Conservation (phyloP, 768 basidiomycete species). For the Xerocomellus dryophilus region DNA sequence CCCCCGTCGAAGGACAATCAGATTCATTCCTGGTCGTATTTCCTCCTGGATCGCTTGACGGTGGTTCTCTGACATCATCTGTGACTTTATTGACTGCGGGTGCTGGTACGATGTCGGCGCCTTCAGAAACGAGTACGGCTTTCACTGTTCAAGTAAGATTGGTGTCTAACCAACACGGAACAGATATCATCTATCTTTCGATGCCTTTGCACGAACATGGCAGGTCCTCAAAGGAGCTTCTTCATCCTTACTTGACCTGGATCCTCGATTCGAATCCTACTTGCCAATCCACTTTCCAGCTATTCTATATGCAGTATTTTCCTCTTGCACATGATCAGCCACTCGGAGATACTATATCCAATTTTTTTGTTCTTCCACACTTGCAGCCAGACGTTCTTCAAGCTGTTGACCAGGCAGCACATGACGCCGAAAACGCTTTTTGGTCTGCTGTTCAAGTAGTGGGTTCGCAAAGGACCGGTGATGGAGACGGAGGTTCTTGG, state of each 20-base stretch:
- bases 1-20: constrained; percentile 20
- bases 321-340: not conserved
- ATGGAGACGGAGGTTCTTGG: constrained; percentile 11
- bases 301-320: constrained; percentile 53
- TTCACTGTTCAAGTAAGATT: not conserved
- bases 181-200: constrained; percentile 60
- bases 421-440: constrained; percentile 56
- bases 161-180: constrained; percentile 2
- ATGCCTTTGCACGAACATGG: constrained; percentile 41
- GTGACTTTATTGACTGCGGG: constrained; percentile 69
- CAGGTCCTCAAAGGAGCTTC: constrained; percentile 37
- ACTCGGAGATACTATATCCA: not conserved
- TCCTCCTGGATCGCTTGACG: constrained; percentile 58
- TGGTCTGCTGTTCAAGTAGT: constrained; percentile 33
- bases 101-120: constrained; percentile 70
- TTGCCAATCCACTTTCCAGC: constrained; percentile 41
- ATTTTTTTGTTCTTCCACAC: constrained; percentile 24
- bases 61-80: constrained; percentile 46
- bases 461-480: not conserved
- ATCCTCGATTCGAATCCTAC: constrained; percentile 31
- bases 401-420: constrained; percentile 53
- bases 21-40: constrained; percentile 75
- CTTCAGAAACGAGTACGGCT: constrained; percentile 57
- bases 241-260: constrained; percentile 55
- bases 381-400: constrained; percentile 44